Conservation (phyloP, 1,284 basidiomycete species). For the Rhodotorula sp. region DNA sequence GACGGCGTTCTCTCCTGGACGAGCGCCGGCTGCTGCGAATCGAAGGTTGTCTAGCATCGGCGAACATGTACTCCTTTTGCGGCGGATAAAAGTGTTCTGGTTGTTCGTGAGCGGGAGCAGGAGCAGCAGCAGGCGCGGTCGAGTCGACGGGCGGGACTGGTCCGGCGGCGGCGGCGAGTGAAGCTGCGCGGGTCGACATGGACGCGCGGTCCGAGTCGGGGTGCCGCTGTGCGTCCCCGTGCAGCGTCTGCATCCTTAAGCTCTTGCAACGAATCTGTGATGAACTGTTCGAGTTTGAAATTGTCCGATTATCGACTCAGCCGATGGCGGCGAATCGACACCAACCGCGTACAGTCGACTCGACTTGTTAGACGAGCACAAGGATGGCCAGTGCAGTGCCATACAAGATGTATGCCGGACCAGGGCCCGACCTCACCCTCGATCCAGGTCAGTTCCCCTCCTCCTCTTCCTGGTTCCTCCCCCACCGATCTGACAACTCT, state of each 20-base stretch:
- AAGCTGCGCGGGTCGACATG: background rate
- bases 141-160: background rate
- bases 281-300: no score
- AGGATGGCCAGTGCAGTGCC: no score
- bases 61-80: background rate
- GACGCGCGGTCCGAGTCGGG: background rate
- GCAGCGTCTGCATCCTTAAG: background rate
- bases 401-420: background rate
- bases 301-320: no score
- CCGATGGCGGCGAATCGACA: no score
- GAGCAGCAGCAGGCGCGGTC: background rate
- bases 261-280: no score
- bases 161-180: background rate
- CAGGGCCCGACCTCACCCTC: slow-evolving; percentile 14
- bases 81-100: background rate
- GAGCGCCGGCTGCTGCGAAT: background rate
- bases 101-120: background rate
- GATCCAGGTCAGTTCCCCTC: slow-evolving; percentile 19
- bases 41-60: background rate
- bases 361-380: no score
- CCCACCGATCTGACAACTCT: background rate
- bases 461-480: no score
- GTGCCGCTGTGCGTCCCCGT: background rate
- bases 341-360: no score
- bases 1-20: background rate